Percentiles rank a stretch among this genome's conserved stretches.
Evolutionary conservation across 345 rosid species (phyloP).

Genomic region (Acer campestre): DNA sequence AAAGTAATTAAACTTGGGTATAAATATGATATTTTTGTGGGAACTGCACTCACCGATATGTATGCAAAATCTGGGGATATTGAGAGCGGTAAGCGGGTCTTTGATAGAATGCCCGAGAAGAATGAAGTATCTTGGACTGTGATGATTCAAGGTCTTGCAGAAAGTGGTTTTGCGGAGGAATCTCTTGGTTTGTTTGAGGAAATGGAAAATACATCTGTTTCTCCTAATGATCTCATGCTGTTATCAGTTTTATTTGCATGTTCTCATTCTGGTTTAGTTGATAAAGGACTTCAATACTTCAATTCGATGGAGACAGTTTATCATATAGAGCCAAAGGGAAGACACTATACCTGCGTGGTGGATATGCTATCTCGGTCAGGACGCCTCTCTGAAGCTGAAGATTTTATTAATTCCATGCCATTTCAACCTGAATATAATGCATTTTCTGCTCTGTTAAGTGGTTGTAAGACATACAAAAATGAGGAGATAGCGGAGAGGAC

Average conservation of each 20-base stretch:
- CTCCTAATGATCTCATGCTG: constrained; percentile 49
- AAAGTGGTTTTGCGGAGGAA: constrained; percentile 52
- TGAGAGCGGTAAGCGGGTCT: constrained; percentile 40
- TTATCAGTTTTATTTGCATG: constrained; percentile 61
- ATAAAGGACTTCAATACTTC: constrained; percentile 47
- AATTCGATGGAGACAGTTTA: constrained; percentile 44
- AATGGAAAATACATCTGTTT: constrained; percentile 34
- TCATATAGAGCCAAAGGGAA: constrained; percentile 42
- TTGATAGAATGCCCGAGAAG: constrained; percentile 41
- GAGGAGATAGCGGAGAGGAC: constrained; percentile 51
- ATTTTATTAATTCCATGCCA: constrained; percentile 52
- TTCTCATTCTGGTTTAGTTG: constrained; percentile 52
- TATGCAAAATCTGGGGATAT: constrained; percentile 70
- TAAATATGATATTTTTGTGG: constrained; percentile 39
- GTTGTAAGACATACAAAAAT: constrained; percentile 48
- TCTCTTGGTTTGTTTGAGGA: constrained; percentile 48
- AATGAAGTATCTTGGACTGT: constrained; percentile 53
- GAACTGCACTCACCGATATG: constrained; percentile 61
- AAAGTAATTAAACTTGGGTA: constrained; percentile 48
- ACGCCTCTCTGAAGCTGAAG: constrained; percentile 57
- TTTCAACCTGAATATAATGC: constrained; percentile 49
- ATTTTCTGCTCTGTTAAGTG: constrained; percentile 53
- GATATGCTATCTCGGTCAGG: constrained; percentile 68
- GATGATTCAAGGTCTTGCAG: constrained; percentile 63
- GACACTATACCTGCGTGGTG: constrained; percentile 53